Evolutionary conservation across 139 green algal genomes (phyloP), one percentile per base, ranked within the genome.

Genomic region (Chlorella ohadii): DNA sequence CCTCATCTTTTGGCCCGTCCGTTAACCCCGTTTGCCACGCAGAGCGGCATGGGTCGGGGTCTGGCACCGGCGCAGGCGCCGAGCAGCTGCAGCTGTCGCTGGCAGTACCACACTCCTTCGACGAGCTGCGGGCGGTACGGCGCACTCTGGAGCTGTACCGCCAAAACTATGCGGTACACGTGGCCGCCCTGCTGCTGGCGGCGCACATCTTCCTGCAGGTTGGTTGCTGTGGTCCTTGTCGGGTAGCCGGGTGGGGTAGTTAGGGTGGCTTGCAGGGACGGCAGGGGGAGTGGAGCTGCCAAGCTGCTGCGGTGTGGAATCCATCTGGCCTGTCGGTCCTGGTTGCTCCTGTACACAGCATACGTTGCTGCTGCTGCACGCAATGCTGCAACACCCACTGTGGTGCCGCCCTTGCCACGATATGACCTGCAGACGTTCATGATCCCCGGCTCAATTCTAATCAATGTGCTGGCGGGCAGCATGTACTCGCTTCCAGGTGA

Each of bases 181-280:
- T 85, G 7, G 85, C 81, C 19, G 59, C 83, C 66, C 33, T 90
- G 77, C 22, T 91, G 75, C 51, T 87, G 79, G 73, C 84, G 76
- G 66, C 87, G 68, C 87, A 94, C 67, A 36, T 92, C 17, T 92
- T 94, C 71, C 88, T 93, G 78, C 90, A 92, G 86, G 87, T n/a
- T n/a, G n/a, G n/a, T n/a, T n/a, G n/a, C n/a, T n/a, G n/a, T n/a
- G n/a, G n/a, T n/a, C n/a, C n/a, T n/a, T n/a, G n/a, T n/a, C n/a
- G n/a, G n/a, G n/a, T n/a, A n/a, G n/a, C 81, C 39, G 34, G 57
- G 13, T 33, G 0, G 12, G 23, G 27, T 2, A 23, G 59, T 31
- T 66, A 2, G 13, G 59, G 59, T 20, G 59, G 59, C 59, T n/a
- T 16, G 59, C 16, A n/a, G 27, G 20, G 1, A 66, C 22, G 27